Evolutionary conservation across 2,329 filamentous ascomycete species (phyloP).

Genomic region (Fusarium sp.): DNA sequence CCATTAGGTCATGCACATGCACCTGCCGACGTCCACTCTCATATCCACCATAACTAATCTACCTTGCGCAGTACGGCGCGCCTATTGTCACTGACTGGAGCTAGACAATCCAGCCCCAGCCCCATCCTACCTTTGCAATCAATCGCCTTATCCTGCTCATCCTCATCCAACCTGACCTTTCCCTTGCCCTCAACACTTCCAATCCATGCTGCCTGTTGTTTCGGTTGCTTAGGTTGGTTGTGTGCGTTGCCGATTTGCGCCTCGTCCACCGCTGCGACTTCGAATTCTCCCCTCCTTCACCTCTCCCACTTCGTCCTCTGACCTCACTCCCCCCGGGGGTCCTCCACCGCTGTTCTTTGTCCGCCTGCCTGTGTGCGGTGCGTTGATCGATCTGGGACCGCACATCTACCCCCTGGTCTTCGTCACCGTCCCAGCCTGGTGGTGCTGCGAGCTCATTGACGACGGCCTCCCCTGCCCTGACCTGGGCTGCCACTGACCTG

Average conservation of each 20-base stretch:
- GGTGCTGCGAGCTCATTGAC: constrained; percentile 33
- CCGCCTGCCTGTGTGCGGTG: background rate
- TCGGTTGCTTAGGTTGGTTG: background rate
- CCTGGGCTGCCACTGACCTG: background rate
- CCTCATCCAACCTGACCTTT: constrained; percentile 2
- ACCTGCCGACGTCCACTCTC: constrained; percentile 35
- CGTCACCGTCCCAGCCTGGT: constrained; percentile 34
- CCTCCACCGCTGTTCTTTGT: constrained; percentile 33
- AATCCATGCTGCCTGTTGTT: background rate
- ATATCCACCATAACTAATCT: constrained; percentile 42
- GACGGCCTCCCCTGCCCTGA: constrained; percentile 20
- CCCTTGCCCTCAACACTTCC: constrained; percentile 3
- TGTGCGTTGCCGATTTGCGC: background rate
- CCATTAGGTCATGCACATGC: constrained; percentile 41
- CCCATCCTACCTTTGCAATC: constrained; percentile 21
- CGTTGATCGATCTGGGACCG: constrained; percentile 34
- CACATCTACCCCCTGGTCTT: constrained; percentile 26
- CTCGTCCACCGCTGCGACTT: background rate
- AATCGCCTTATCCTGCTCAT: constrained; percentile 23
- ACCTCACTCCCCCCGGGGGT: constrained; percentile 20
- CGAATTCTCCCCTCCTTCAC: background rate
- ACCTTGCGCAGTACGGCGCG: constrained; percentile 19
- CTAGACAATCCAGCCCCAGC: constrained; percentile 32
- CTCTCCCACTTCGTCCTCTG: constrained; percentile 12
- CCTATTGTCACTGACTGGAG: constrained; percentile 17